Base-by-base conservation (phyloP, 208 protist genomes). In the Trypanosoma congolense region DNA sequence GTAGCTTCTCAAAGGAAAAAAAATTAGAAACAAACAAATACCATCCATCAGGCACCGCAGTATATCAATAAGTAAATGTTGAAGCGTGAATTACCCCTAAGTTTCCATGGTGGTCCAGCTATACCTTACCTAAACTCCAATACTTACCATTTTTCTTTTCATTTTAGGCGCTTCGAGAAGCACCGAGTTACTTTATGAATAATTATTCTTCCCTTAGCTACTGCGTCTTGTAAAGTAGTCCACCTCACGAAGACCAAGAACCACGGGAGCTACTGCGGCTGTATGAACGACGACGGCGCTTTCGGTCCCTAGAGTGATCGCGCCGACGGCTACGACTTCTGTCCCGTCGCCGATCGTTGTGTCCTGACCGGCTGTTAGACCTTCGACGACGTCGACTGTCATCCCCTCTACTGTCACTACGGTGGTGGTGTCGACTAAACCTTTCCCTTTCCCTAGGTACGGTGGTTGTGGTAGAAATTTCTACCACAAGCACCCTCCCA, bases 401-500 rank as follows among this genome's bases (percentile, higher is more conserved):
- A 29, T 31, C 10, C 1, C 38, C 35, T 40, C 45, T 36, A 2
- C 18, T 19, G 12, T 59, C 52, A 46, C 45, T 22, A 25, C 61
- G 50, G 21, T 55, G 42, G 30, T 35, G 61, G 25, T 52, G 61
- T 10, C 61, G 51, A 4, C 2, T 19, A n/a, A n/a, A n/a, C n/a
- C n/a, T n/a, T 1, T 10, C 29, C 5, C 60, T n/a, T 9, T 65
- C 60, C n/a, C 25, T 36, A 18, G 41, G 60, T 3, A 31, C 16
- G 10, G 59, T 46, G 0, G 49, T 29, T 1, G 45, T 60, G n/a
- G 54, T 70, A 16, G 63, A 70, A 5, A 40, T 35, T 31, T 70
- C 63, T 9, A 70, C 63, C 9, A 62, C 42, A 50, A 70, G 63
- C 4, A 25, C 33, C 47, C 44, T 55, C 31, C 63, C 63, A 35